Conservation (phyloP, 352 stramenopile species). For the Globisporangium splendens region DNA sequence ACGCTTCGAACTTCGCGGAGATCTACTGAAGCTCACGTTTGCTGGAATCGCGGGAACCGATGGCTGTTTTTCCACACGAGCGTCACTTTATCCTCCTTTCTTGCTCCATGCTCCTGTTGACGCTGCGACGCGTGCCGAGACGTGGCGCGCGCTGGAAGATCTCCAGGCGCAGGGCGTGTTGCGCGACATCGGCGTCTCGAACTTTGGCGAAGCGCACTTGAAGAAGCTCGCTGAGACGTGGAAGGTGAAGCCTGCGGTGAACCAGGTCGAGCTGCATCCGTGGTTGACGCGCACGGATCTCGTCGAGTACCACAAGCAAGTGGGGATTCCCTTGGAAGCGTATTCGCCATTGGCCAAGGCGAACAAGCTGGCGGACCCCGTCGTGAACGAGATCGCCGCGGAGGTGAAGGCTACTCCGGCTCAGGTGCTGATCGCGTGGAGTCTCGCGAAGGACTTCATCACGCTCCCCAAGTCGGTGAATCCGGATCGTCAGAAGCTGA, state of each 20-base stretch:
- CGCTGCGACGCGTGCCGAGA: slow-evolving; percentile 32
- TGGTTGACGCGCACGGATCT: slow-evolving; percentile 59
- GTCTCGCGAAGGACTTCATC: slow-evolving; percentile 52
- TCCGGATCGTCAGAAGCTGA: slow-evolving; percentile 35
- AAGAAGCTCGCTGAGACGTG: slow-evolving; percentile 62
- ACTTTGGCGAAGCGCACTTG: slow-evolving; percentile 85
- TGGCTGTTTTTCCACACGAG: slow-evolving; percentile 53
- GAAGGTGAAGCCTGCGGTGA: slow-evolving; percentile 62
- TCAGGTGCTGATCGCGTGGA: slow-evolving; percentile 59
- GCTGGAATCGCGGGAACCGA: slow-evolving; percentile 27
- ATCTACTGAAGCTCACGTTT: slow-evolving; percentile 23
- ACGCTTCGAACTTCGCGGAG: slow-evolving; percentile 58
- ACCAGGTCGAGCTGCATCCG: slow-evolving; percentile 81
- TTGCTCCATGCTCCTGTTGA: slow-evolving; percentile 66
- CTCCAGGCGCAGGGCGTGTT: slow-evolving; percentile 47
- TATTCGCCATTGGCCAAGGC: slow-evolving; percentile 39
- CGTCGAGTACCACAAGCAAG: slow-evolving; percentile 51
- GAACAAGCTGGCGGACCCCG: slow-evolving; percentile 16
- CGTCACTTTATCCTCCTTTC: slow-evolving; percentile 62
- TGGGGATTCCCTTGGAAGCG: slow-evolving; percentile 44
- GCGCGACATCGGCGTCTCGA: slow-evolving; percentile 86
- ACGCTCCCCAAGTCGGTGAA: slow-evolving; percentile 63
- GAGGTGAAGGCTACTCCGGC: slow-evolving; percentile 30
- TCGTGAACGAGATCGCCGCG: slow-evolving; percentile 28
- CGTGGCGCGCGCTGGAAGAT: slow-evolving; percentile 52